Evolutionary conservation across 441 rosid species (phyloP).

Genomic region (Erodium chrysanthum): DNA sequence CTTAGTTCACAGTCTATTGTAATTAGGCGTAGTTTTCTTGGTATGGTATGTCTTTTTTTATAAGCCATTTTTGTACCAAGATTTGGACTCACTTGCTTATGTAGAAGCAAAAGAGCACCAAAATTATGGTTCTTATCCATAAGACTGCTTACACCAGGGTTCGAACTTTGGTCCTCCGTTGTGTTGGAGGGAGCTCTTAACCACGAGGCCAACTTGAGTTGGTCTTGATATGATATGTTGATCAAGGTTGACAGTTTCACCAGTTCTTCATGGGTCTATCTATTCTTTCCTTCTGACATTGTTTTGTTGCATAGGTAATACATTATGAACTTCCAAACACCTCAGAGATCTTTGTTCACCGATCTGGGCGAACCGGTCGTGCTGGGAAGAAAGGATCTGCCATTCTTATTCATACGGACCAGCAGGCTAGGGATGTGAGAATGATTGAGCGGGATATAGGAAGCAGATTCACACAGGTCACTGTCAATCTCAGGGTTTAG

Average conservation of each 20-base stretch:
- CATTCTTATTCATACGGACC: constrained; percentile 58
- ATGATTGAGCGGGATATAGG: constrained; percentile 80
- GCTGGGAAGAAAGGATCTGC: constrained; percentile 97
- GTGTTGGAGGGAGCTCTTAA: too few relatives aligned
- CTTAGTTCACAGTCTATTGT: constrained; percentile 16
- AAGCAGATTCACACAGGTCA: constrained; percentile 70
- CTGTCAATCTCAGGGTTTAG: constrained; percentile 8
- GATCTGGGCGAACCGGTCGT: constrained; percentile 98
- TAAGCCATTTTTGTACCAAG: too few relatives aligned
- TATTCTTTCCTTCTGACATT: background rate
- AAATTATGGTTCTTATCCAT: too few relatives aligned
- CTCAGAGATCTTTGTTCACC: constrained; percentile 95
- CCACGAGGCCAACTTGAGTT: too few relatives aligned
- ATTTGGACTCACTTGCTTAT: too few relatives aligned
- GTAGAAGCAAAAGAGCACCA: too few relatives aligned
- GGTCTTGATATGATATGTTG: too few relatives aligned
- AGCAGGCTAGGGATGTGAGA: constrained; percentile 56
- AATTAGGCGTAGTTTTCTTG: background rate
- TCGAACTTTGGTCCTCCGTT: too few relatives aligned
- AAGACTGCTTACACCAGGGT: too few relatives aligned
- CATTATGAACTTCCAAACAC: constrained; percentile 89
- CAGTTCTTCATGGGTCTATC: background rate
- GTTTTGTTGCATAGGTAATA: constrained; percentile 40
- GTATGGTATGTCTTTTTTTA: background rate
- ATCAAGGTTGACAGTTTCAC: too few relatives aligned